Base-by-base conservation (phyloP, 768 basidiomycete species). In the Pilatotrama ljubarskyi region DNA sequence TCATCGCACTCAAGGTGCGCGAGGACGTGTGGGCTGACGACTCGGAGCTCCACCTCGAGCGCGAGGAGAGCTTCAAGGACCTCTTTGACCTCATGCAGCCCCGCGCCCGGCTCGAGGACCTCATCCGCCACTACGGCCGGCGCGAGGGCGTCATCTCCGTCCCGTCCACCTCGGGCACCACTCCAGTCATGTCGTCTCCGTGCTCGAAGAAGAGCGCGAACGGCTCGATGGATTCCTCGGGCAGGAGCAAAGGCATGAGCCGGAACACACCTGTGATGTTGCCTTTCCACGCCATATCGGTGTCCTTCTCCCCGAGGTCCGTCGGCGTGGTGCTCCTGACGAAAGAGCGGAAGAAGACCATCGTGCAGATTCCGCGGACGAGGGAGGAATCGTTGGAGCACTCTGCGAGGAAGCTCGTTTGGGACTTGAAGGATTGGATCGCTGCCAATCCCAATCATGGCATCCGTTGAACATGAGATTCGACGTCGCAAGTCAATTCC, bases 1-100 rank as follows among this genome's bases (percentile, higher is more conserved):
- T 90, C 78, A 88, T 94, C 48, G 83, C 85, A 3, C 81, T 93
- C 67, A 90, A 89, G 73, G 87, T 90, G 52, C 84, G 83, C 20
- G 87, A 93, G 68, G 92, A 93, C 72, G 80, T 92, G 43, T 86
- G 87, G 78, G 75, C 79, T 40, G 90, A 92, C 72, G 88, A 91
- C 48, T 80, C 82, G 2, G 84, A 85, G 68, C 78, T 93, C 22
- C 90, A 93, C 65, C 82, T 91, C 47, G 87, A 87, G 66, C 78
- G 86, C 13, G 85, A 87, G 54, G 90, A 91, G 69, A 79, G 82
- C 10, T 93, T 88, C 77, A 85, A 84, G 59, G 91, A 93, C 66
- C 74, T 93, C 24, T 93, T 93, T 69, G 88, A 89, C 63, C 80
- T 88, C 53, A 80, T 77, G 64, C 88, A 93, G 73, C 91, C 91